phyloP scores from a whole-genome alignment of 805 yeast species.

The Saccharomycopsis guyanensis region DNA sequence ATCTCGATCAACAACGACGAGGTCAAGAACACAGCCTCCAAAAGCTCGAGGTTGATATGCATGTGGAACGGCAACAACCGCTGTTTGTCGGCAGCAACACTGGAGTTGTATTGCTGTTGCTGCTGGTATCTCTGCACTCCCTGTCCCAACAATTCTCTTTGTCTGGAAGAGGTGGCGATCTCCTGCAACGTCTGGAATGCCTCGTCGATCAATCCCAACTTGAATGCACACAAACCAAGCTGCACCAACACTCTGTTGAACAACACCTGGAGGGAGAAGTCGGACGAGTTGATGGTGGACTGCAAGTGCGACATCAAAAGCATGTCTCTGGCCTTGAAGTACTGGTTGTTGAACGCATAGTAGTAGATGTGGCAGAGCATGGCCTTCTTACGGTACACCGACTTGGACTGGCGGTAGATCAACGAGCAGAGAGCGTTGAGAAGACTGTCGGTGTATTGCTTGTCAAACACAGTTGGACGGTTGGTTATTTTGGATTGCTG shows the following conservation, averaged over 20 bases:
- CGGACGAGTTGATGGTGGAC: constrained; percentile 75
- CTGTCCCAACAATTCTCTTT: constrained; percentile 91
- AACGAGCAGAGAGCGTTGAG: constrained; percentile 58
- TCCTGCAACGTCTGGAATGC: constrained; percentile 83
- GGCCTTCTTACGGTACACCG: constrained; percentile 72
- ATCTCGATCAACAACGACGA: constrained; percentile 84
- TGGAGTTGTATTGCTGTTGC: constrained; percentile 23
- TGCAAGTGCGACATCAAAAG: constrained; percentile 81
- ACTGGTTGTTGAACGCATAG: constrained; percentile 82
- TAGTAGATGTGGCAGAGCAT: constrained; percentile 81
- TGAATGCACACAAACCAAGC: constrained; percentile 92
- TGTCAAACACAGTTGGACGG: constrained; percentile 24
- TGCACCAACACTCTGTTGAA: constrained; percentile 95
- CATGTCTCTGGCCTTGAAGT: constrained; percentile 80
- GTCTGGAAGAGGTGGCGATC: constrained; percentile 75
- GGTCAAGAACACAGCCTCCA: constrained; percentile 91
- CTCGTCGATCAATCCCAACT: constrained; percentile 78
- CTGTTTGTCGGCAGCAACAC: constrained; percentile 53
- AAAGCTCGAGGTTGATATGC: constrained; percentile 92
- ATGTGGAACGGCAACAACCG: constrained; percentile 94
- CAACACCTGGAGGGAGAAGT: constrained; percentile 78
- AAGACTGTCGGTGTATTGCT: constrained; percentile 43
- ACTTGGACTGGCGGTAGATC: constrained; percentile 59
- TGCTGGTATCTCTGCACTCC: constrained; percentile 64
- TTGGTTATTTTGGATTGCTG: constrained; percentile 1